These are phyloP conservation scores for Nidularia pulvinata DNA, from an alignment of 768 basidiomycete species.

Conservation along the genomic window DNA sequence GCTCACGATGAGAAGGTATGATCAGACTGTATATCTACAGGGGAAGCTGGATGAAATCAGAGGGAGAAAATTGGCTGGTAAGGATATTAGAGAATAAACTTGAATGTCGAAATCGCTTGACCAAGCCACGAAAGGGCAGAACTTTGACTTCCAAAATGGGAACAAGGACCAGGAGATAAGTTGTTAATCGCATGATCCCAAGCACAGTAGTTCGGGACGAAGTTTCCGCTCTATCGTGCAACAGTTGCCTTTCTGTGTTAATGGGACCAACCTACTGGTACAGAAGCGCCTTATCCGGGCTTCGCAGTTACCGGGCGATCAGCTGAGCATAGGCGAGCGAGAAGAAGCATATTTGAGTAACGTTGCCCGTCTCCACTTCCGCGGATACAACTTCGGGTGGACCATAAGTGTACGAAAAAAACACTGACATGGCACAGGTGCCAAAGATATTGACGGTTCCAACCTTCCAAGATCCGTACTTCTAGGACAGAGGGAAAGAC, in stretches of 20 bases:
- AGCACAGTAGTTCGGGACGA: slow-evolving; percentile 5
- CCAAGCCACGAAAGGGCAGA: no score
- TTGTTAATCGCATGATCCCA: slow-evolving; percentile 1
- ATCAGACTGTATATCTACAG: no score
- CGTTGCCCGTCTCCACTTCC: neutral
- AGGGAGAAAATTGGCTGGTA: no score
- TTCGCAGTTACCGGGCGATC: neutral
- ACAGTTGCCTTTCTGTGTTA: slow-evolving; percentile 4
- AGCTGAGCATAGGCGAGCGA: neutral
- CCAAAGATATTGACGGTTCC: no score
- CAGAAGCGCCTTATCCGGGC: neutral
- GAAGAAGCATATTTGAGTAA: neutral
- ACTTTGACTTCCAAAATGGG: neutral
- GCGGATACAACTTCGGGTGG: neutral
- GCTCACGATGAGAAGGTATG: no score
- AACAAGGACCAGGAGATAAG: neutral
- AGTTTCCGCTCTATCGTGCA: slow-evolving; percentile 3
- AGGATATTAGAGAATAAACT: no score
- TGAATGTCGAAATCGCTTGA: no score
- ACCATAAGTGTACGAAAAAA: no score
- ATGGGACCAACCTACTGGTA: neutral
- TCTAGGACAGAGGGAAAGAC: neutral
- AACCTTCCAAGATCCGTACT: neutral
- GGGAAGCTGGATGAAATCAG: no score
- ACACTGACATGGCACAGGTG: no score